Percentiles rank a stretch among this genome's conserved stretches.
These are phyloP conservation scores for Acaromyces ingoldii DNA, from an alignment of 1,284 basidiomycete genomes.

Conservation along the genomic window DNA sequence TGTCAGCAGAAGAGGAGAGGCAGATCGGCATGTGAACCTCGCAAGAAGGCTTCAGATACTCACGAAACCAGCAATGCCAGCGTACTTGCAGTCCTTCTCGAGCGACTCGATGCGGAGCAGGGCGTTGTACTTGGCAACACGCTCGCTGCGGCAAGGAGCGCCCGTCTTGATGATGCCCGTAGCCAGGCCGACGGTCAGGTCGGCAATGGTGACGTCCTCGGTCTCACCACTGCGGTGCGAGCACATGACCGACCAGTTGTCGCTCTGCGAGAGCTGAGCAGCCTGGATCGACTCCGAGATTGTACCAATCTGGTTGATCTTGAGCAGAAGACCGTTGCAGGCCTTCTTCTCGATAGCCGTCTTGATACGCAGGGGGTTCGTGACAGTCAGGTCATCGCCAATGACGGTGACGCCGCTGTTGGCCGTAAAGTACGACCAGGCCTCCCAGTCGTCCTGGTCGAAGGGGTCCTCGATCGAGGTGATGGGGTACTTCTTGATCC, in stretches of 20 bases:
- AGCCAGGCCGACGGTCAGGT: conserved; percentile 89
- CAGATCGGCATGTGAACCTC: too few relatives aligned
- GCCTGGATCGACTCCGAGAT: conserved; percentile 98
- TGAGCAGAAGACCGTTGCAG: conserved; percentile 96
- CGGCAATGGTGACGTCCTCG: conserved; percentile 71
- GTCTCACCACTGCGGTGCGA: conserved; percentile 93
- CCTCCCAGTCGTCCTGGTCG: conserved; percentile 99
- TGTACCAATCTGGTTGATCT: conserved; percentile 89
- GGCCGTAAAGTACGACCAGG: conserved; percentile 82
- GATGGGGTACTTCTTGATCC: conserved; percentile 52
- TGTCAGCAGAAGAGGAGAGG: too few relatives aligned
- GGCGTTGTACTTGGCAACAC: conserved; percentile 69
- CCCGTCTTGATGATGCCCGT: conserved; percentile 97
- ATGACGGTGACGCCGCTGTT: conserved; percentile 66
- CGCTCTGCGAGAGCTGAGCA: conserved; percentile 91
- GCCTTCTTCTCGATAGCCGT: conserved; percentile 99
- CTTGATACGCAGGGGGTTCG: conserved; percentile 96
- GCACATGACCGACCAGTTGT: conserved; percentile 99
- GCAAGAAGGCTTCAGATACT: too few relatives aligned
- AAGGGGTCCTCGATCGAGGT: conserved; percentile 98
- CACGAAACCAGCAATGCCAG: conserved; percentile 48
- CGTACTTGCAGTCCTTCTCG: conserved; percentile 41
- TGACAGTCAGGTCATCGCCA: conserved; percentile 96
- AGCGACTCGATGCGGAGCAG: conserved; percentile 47
- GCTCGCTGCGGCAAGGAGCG: conserved; percentile 86